Percentiles rank a stretch among this genome's conserved stretches.
phyloP scores from a whole-genome alignment of 1,139 yeast genomes.

The Candida gigantensis region DNA sequence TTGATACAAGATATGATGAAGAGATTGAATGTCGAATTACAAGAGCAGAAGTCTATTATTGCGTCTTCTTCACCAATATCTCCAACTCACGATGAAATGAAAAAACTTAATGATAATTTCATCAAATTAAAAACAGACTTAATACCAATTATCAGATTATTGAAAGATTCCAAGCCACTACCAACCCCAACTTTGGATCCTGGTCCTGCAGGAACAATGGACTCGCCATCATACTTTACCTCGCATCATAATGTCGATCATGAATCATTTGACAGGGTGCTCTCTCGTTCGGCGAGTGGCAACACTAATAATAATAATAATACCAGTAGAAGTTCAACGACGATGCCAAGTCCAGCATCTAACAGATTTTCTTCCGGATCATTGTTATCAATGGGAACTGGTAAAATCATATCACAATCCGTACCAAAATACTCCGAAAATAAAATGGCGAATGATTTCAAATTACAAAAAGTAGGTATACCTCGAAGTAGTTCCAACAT shows the following conservation, averaged over 20 bases:
- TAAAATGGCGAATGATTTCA: slow-evolving; percentile 13
- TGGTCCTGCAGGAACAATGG: slow-evolving; percentile 28
- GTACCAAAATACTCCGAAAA: slow-evolving; percentile 21
- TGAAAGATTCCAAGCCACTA: slow-evolving; percentile 57
- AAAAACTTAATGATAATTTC: slow-evolving; percentile 49
- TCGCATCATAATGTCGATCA: slow-evolving; percentile 18
- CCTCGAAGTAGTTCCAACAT: slow-evolving; percentile 12
- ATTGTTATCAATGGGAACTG: slow-evolving; percentile 43
- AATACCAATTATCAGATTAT: slow-evolving; percentile 50
- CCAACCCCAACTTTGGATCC: slow-evolving; percentile 57
- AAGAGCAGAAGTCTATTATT: slow-evolving; percentile 14
- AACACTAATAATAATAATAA: background rate
- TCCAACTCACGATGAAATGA: slow-evolving; percentile 33
- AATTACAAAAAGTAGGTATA: slow-evolving; percentile 15
- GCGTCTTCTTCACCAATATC: slow-evolving; percentile 21
- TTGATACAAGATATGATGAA: slow-evolving; percentile 41
- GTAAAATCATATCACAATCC: slow-evolving; percentile 38
- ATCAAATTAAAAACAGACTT: slow-evolving; percentile 52
- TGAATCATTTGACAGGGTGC: slow-evolving; percentile 10
- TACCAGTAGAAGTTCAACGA: slow-evolving; percentile 8
- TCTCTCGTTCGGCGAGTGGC: slow-evolving; percentile 11
- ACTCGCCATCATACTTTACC: slow-evolving; percentile 37
- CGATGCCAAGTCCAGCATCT: slow-evolving; percentile 42
- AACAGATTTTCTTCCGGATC: slow-evolving; percentile 44
- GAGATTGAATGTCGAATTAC: slow-evolving; percentile 22